Evolutionary conservation across 257 asterid species (phyloP).

Genomic region (Lycium barbarum): DNA sequence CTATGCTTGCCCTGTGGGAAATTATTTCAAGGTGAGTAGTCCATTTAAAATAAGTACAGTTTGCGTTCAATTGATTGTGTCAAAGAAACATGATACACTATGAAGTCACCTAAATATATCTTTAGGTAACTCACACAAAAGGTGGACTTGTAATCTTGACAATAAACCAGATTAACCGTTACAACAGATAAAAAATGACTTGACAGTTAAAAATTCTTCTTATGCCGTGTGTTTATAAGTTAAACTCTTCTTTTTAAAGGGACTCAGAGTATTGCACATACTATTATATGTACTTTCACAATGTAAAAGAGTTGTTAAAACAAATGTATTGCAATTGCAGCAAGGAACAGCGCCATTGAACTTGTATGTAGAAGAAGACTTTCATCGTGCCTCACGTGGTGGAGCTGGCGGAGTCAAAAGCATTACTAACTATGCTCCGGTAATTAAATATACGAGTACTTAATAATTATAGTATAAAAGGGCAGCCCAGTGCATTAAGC

Average conservation of each 20-base stretch:
- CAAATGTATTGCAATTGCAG: slow-evolving; percentile 37
- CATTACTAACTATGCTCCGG: slow-evolving; percentile 91
- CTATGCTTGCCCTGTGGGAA: slow-evolving; percentile 89
- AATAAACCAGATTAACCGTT: too few relatives aligned
- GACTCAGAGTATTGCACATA: not conserved
- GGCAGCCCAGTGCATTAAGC: too few relatives aligned
- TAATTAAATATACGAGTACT: slow-evolving; percentile 26
- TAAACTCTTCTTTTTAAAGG: not conserved
- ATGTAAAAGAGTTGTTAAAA: not conserved
- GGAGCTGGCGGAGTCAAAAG: slow-evolving; percentile 89
- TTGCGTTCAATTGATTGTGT: not conserved
- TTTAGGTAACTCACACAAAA: not conserved
- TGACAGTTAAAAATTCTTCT: too few relatives aligned
- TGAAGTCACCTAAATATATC: not conserved
- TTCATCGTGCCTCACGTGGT: slow-evolving; percentile 78
- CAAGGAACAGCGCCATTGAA: slow-evolving; percentile 62
- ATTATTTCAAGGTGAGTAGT: slow-evolving; percentile 71
- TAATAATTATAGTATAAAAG: not conserved
- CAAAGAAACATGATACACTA: not conserved
- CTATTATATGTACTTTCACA: too few relatives aligned
- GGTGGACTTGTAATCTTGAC: too few relatives aligned
- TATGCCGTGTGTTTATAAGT: too few relatives aligned
- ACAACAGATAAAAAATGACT: too few relatives aligned
- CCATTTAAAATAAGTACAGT: not conserved
- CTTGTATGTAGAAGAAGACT: slow-evolving; percentile 66